Percentiles rank a stretch among this genome's conserved stretches.
Evolutionary conservation across 352 stramenopile genomes (phyloP).

Genomic region (Globisporangium paddicum): DNA sequence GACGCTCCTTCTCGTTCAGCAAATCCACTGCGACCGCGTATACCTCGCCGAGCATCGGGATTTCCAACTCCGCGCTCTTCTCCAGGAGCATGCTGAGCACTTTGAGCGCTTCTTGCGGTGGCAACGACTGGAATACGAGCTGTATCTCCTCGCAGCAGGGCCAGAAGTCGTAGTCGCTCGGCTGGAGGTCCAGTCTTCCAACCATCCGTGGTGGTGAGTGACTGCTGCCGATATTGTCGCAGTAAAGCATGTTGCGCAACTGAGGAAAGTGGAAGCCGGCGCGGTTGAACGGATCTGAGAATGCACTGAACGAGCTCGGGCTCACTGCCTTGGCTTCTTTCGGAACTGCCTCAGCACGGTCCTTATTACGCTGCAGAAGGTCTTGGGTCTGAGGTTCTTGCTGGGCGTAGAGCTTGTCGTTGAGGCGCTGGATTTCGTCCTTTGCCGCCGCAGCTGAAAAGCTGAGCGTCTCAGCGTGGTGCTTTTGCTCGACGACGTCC

Average conservation of each 20-base stretch:
- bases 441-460: conserved; percentile 18
- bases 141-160: conserved; percentile 37
- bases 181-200: conserved; percentile 20
- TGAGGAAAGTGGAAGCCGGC: conserved; percentile 16
- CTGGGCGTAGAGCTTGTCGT: conserved; percentile 40
- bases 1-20: conserved; percentile 33
- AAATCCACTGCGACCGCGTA: conserved; percentile 40
- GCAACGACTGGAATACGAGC: conserved; percentile 38
- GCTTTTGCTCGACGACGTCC: conserved; percentile 24
- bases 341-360: not conserved
- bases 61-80: conserved; percentile 28
- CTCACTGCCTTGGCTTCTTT: not conserved
- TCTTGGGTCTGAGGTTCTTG: conserved; percentile 20
- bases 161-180: conserved; percentile 40
- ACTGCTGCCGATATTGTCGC: not conserved
- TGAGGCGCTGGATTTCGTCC: conserved; percentile 32
- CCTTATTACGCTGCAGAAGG: conserved; percentile 12
- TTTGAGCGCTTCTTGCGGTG: conserved; percentile 26
- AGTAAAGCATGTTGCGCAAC: conserved; percentile 23
- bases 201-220: not conserved
- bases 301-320: not conserved
- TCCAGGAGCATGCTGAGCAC: conserved; percentile 36
- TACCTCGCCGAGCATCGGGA: conserved; percentile 33
- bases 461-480: conserved; percentile 16
- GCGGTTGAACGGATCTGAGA: not conserved